Conservation (phyloP, 169 alveolate species). For the Babesia ovata region DNA sequence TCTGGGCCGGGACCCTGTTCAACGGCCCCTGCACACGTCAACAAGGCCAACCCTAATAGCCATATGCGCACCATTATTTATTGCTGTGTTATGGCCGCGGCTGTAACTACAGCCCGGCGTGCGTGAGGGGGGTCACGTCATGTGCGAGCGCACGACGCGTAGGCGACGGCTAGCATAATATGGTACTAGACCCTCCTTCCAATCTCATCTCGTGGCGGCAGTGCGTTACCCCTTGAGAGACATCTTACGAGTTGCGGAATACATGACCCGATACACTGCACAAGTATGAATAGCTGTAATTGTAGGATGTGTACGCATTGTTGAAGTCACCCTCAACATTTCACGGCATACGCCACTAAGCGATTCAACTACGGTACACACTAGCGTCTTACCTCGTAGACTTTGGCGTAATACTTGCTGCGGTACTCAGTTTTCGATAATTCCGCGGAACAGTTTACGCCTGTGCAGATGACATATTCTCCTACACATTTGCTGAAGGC, state of each 20-base stretch:
- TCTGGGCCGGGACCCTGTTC: background rate
- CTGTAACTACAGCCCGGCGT: no score
- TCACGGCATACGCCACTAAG: no score
- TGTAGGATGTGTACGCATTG: no score
- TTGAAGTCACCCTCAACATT: background rate
- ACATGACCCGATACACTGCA: conserved; percentile 39
- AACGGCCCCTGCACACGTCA: background rate
- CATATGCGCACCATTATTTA: background rate
- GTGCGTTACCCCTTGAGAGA: conserved; percentile 13
- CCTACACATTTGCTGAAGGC: conserved; percentile 45
- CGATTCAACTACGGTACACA: background rate
- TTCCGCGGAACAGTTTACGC: conserved; percentile 6
- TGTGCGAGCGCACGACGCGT: background rate
- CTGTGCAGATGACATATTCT: conserved; percentile 45
- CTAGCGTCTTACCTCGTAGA: conserved; percentile 11
- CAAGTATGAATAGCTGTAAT: background rate
- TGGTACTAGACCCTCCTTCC: no score
- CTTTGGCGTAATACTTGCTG: background rate
- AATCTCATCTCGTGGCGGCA: background rate
- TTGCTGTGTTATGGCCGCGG: background rate
- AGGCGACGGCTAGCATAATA: background rate
- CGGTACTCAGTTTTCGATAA: background rate
- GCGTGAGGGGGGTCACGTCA: background rate
- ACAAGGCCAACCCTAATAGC: background rate
- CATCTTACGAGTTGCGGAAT: conserved; percentile 29